Percentiles rank a stretch among this genome's conserved stretches.
phyloP scores from a whole-genome alignment of 2,329 filamentous ascomycete species.

The Aspergillus luchuensis region DNA sequence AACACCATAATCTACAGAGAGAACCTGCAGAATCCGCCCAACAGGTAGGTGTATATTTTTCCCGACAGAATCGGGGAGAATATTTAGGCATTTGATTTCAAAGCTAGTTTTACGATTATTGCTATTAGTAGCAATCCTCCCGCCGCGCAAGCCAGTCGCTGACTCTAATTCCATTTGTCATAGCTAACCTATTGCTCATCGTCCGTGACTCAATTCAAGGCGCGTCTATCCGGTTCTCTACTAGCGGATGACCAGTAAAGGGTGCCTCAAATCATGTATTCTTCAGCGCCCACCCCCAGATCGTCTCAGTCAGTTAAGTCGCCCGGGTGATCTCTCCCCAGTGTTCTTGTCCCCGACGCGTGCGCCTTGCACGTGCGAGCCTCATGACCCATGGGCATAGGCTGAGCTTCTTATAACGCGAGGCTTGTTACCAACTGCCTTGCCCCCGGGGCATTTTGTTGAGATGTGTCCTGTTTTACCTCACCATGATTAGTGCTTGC shows the following conservation, averaged over 20 bases:
- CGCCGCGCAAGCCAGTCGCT: not conserved
- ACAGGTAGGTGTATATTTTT: not conserved
- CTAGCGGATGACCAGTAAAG: constrained; percentile 6
- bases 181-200: not conserved
- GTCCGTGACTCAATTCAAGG: constrained; percentile 14
- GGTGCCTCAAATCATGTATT: constrained; percentile 1
- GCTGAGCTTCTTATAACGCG: constrained; percentile 21
- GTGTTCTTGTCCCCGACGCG: constrained; percentile 16
- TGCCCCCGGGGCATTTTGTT: not conserved
- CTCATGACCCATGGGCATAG: constrained; percentile 19
- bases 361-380: constrained; percentile 24
- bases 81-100: not conserved
- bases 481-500: constrained; percentile 11
- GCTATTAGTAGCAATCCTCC: too few species aligned
- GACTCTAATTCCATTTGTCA: constrained; percentile 10
- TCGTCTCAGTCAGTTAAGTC: constrained; percentile 9
- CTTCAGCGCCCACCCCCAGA: not conserved
- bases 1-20: not conserved
- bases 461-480: constrained; percentile 3
- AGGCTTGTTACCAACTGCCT: not conserved
- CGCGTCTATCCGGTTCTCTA: not conserved
- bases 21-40: not conserved
- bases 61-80: not conserved
- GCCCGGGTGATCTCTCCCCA: constrained; percentile 19
- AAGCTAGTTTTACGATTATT: too few species aligned